Conservation (phyloP, 2,329 filamentous ascomycete genomes). For the Diaporthe vexans region DNA sequence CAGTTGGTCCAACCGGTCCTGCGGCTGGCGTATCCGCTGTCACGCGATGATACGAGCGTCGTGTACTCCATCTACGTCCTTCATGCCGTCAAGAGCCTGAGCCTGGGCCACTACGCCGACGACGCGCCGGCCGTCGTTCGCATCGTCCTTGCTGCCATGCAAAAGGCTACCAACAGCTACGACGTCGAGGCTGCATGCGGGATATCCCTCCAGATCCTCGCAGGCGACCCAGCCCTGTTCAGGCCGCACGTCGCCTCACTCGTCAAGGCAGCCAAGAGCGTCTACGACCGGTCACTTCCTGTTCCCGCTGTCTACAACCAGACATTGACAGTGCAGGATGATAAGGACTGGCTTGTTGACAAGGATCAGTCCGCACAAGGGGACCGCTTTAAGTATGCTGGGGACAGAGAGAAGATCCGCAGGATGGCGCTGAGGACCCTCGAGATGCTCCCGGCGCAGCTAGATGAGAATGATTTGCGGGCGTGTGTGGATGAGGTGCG, state of each 20-base stretch:
- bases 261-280: constrained; percentile 58
- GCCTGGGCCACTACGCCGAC: constrained; percentile 65
- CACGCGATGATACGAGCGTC: constrained; percentile 42
- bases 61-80: constrained; percentile 57
- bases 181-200: constrained; percentile 64
- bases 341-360: constrained; percentile 14
- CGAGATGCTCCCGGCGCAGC: constrained; percentile 60
- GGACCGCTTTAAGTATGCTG: constrained; percentile 21
- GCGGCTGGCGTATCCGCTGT: constrained; percentile 55
- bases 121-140: constrained; percentile 63
- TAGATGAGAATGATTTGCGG: constrained; percentile 62
- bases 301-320: background rate
- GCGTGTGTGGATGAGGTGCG: constrained; percentile 60
- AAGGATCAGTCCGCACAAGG: background rate
- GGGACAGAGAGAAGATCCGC: constrained; percentile 53
- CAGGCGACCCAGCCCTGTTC: constrained; percentile 60
- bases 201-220: constrained; percentile 63
- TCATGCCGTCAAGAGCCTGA: constrained; percentile 63
- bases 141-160: constrained; percentile 63
- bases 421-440: constrained; percentile 64
- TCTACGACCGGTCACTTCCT: constrained; percentile 49
- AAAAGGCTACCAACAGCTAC: constrained; percentile 55
- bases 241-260: constrained; percentile 64
- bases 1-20: constrained; percentile 62
- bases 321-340: background rate